These are phyloP conservation scores for Mycena floridula DNA, from an alignment of 768 basidiomycete genomes.

Conservation along the genomic window DNA sequence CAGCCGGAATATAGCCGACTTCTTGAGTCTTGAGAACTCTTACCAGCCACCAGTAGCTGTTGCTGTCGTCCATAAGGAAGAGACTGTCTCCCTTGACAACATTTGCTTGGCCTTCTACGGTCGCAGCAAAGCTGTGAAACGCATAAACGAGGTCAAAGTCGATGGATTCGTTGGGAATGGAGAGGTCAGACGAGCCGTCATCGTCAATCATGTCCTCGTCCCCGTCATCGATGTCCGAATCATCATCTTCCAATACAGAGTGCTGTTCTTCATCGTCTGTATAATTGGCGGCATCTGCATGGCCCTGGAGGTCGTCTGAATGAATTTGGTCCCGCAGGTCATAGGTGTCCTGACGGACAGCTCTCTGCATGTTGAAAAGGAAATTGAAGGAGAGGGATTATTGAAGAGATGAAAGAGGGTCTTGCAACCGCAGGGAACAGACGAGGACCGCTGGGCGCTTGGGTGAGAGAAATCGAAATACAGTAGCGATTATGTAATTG, in stretches of 20 bases:
- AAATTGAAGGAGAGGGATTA: no score
- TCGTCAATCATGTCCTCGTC: slow-evolving; percentile 69
- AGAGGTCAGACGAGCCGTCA: slow-evolving; percentile 75
- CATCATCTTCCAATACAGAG: slow-evolving; percentile 82
- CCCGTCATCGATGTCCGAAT: slow-evolving; percentile 65
- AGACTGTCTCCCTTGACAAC: slow-evolving; percentile 98
- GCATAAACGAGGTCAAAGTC: slow-evolving; percentile 91
- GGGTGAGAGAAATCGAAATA: no score
- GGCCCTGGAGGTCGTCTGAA: slow-evolving; percentile 42
- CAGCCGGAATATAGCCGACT: slow-evolving; percentile 97
- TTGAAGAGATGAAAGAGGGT: no score
- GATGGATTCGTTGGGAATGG: slow-evolving; percentile 87
- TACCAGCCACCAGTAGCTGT: slow-evolving; percentile 99
- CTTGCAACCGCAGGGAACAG: no score
- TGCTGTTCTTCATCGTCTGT: slow-evolving; percentile 64
- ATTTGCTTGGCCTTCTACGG: slow-evolving; percentile 97
- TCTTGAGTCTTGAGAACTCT: slow-evolving; percentile 97
- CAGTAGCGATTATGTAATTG: no score
- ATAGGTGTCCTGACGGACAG: slow-evolving; percentile 52
- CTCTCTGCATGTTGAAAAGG: slow-evolving; percentile 16
- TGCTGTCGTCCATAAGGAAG: slow-evolving; percentile 95
- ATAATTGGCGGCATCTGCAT: slow-evolving; percentile 35
- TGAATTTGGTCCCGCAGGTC: slow-evolving; percentile 67
- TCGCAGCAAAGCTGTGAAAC: slow-evolving; percentile 95
- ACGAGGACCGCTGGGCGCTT: no score